A percentile compares a stretch with the other conserved stretches of the same genome.
Evolutionary conservation across 495 filamentous ascomycete genomes (phyloP).

Genomic region (Monascus purpureus): DNA sequence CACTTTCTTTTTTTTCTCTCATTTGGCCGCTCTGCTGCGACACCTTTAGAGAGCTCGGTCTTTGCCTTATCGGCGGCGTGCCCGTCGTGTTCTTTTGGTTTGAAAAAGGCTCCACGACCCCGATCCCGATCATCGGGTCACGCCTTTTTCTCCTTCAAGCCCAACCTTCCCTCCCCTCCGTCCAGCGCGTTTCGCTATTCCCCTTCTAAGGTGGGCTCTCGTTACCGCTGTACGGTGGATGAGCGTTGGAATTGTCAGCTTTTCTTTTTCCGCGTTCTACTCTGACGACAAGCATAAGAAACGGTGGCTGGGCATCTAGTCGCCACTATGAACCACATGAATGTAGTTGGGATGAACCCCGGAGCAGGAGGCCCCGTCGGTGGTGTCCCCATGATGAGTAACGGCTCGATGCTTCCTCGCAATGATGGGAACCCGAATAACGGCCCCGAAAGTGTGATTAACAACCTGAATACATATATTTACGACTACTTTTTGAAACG

Average conservation of each 20-base stretch:
- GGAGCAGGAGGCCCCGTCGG: constrained; percentile 48
- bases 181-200: constrained; percentile 13
- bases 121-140: constrained; percentile 1
- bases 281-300: constrained; percentile 16
- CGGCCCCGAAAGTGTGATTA: constrained; percentile 43
- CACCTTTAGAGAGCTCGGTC: too few species aligned
- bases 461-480: constrained; percentile 92
- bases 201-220: constrained; percentile 17
- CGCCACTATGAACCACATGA: constrained; percentile 59
- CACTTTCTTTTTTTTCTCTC: not conserved
- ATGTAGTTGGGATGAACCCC: constrained; percentile 50
- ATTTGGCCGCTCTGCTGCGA: too few species aligned
- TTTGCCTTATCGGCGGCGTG: not conserved
- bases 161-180: constrained; percentile 7
- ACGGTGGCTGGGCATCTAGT: constrained; percentile 24
- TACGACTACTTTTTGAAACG: constrained; percentile 91
- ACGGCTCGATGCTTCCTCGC: constrained; percentile 40
- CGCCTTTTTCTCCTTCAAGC: constrained; percentile 8
- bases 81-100: not conserved
- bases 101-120: too few species aligned
- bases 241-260: constrained; percentile 15
- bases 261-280: constrained; percentile 8
- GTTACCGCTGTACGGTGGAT: constrained; percentile 24
- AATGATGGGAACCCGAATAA: constrained; percentile 30
- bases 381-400: constrained; percentile 61